Evolutionary conservation across 345 rosid genomes (phyloP), one percentile per base, ranked within the genome.

Genomic region (Eutrema yunnanense): DNA sequence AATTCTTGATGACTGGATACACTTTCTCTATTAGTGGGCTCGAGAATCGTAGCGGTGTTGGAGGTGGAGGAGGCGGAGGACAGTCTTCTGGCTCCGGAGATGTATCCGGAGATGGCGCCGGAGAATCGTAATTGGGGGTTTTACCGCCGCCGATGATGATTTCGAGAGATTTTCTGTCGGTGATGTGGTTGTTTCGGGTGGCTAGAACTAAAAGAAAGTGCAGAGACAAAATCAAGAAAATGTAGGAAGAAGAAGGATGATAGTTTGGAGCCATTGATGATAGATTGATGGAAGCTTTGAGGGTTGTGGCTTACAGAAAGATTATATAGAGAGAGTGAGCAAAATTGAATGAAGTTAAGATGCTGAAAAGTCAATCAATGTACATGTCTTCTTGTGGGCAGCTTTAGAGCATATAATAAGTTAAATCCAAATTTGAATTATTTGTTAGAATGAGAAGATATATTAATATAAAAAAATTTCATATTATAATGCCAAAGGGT

Each of bases 1-100:
- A 90, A 0, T 78, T 81, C 62, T 92, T 96, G 82, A 92, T 86
- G 6, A 87, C 61, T 2, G 98, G 89, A 80, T 84, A 88, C 52
- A 69, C 71, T 75, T 75, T 75, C 65, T 75, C 42, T 27, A 75
- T 75, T 37, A 69, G 41, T 62, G 79, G 74, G n/a, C 79, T 75
- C 3, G 74, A 53, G 47, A 75, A 75, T 12, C 19, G 38, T 53
- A 16, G 70, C 3, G 54, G 54, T 4, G 67, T 60, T 5, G 77
- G 77, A 22, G 58, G 71, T 9, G 71, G 60, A 0, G 38, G 69
- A 0, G 49, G 73, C 50, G 60, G 63, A 38, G 75, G 68, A 61
- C 54, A 69, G 65, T 57, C 47, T 36, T 57, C 47, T 9, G 58
- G 77, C 65, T 14, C 58, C 3, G 65, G 59, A 65, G 65, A 52